A percentile compares a stretch with the other conserved stretches of the same genome.
These are phyloP conservation scores for Phytopythium ostracodes DNA, from an alignment of 352 stramenopile genomes.

Conservation along the genomic window DNA sequence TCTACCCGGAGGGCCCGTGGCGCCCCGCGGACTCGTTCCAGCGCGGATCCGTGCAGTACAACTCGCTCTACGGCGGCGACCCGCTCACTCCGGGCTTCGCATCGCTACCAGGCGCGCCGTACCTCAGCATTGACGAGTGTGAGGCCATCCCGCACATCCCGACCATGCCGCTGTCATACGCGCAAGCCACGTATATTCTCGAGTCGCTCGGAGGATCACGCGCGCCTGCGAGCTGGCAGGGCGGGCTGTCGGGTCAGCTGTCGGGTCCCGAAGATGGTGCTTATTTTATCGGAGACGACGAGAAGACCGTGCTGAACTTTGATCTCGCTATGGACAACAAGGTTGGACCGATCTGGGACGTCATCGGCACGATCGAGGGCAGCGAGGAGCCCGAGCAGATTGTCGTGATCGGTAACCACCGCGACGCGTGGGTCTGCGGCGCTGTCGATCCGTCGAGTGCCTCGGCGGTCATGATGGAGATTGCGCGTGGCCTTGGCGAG, in stretches of 20 bases:
- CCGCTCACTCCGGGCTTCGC: slow-evolving; percentile 34
- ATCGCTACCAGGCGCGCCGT: slow-evolving; percentile 35
- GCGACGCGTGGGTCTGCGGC: slow-evolving; percentile 84
- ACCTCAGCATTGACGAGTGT: slow-evolving; percentile 36
- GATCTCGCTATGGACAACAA: slow-evolving; percentile 73
- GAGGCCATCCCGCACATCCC: slow-evolving; percentile 58
- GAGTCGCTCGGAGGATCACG: slow-evolving; percentile 40
- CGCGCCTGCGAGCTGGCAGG: slow-evolving; percentile 48
- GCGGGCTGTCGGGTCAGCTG: slow-evolving; percentile 60
- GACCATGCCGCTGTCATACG: slow-evolving; percentile 62
- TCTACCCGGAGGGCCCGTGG: slow-evolving; percentile 68
- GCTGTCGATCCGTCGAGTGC: slow-evolving; percentile 74
- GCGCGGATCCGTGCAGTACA: slow-evolving; percentile 62
- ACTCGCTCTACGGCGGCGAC: slow-evolving; percentile 70
- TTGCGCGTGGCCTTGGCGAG: slow-evolving; percentile 48
- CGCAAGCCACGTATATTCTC: slow-evolving; percentile 69
- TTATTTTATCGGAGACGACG: slow-evolving; percentile 70
- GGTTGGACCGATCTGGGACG: slow-evolving; percentile 77
- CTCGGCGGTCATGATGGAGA: slow-evolving; percentile 66
- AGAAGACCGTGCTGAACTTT: slow-evolving; percentile 41
- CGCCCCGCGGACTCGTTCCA: slow-evolving; percentile 54
- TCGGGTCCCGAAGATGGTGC: slow-evolving; percentile 69
- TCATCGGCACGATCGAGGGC: slow-evolving; percentile 78
- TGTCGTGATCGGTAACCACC: slow-evolving; percentile 82
- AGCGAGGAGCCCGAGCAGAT: slow-evolving; percentile 39